Evolutionary conservation across 495 filamentous ascomycete genomes (phyloP), one percentile per base, ranked within the genome.

Genomic region (Podospora anserina): DNA sequence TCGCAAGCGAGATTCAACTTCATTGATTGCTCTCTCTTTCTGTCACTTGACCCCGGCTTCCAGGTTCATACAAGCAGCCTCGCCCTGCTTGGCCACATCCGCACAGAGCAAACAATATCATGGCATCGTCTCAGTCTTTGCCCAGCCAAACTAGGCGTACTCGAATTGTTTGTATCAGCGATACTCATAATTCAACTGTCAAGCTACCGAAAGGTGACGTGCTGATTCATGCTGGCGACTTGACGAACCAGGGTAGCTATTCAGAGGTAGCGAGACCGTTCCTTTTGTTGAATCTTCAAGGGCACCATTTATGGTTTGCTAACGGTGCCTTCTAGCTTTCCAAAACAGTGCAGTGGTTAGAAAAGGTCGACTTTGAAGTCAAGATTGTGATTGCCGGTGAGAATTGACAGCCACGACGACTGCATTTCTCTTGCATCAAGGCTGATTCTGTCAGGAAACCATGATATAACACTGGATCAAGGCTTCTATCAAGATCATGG

Each of bases 171-270:
- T 97, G 94, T 76, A 89, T 98, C 66, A 94, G 93, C 7, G 94
- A 98, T 79, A 97, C 94, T 2, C 94, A 97, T 78, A 89, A 92
- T 78, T 87, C 85, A 70, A 82, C 80, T 7, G 73, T 83, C 70
- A 82, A 84, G 27, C 80, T 97, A 2, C 95, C 94, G 5, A 83
- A 87, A 28, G 94, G 94, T 16, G 94, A 98, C 72, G 86, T 98
- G 3, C 82, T 98, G 19, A 91, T 98, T 55, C 95, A 97, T 72
- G 92, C 93, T 7, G 94, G 94, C 7, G 94, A 98, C 76, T 82
- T 97, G 53, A 89, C 89, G 56, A 95, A 95, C 69, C 86, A 88
- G 72, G 94, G 94, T 55, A 92, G 88, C 58, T 85, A 75, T 66
- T 79, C 78, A 5, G 78, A 80, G 72, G 78, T 78, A 71, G 3